Percentiles rank a stretch among this genome's conserved stretches.
phyloP scores from a whole-genome alignment of 371 early-diverging fungal genomes.

The Cokeromyces recurvatus region DNA sequence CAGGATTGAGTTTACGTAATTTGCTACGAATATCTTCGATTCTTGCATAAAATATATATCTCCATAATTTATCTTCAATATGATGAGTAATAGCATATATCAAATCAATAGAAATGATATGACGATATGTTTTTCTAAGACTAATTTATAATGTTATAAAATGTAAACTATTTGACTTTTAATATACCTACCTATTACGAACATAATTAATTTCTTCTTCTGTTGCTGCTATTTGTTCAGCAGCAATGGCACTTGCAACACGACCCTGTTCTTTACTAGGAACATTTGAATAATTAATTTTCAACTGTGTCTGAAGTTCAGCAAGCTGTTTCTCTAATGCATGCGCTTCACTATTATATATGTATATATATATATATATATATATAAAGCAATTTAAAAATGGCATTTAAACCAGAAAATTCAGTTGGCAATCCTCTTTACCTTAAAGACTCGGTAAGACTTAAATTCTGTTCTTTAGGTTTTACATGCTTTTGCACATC shows the following conservation, averaged over 20 bases:
- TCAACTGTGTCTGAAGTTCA: constrained; percentile 39
- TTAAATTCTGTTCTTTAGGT: background rate
- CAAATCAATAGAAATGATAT: constrained; percentile 25
- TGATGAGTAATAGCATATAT: constrained; percentile 29
- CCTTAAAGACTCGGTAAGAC: constrained; percentile 6
- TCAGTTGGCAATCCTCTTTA: background rate
- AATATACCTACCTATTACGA: constrained; percentile 30
- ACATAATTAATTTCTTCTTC: constrained; percentile 47
- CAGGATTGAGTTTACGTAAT: constrained; percentile 30
- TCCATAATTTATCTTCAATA: constrained; percentile 46
- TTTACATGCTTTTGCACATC: background rate
- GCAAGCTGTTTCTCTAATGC: constrained; percentile 45
- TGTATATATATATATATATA: too few relatives aligned
- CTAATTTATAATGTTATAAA: constrained; percentile 9
- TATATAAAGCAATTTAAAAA: background rate
- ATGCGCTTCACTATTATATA: constrained; percentile 39
- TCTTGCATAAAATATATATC: constrained; percentile 40
- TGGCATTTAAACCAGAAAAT: background rate
- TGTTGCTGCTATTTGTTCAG: constrained; percentile 36
- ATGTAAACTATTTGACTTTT: background rate
- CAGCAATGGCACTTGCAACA: constrained; percentile 25
- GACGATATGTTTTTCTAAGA: constrained; percentile 31
- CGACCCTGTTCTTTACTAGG: constrained; percentile 36
- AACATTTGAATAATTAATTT: constrained; percentile 31
- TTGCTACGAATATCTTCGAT: constrained; percentile 38